Evolutionary conservation across 2,329 filamentous ascomycete species (phyloP), one percentile per base, ranked within the genome.

Genomic region (Trichoderma asperellum): DNA sequence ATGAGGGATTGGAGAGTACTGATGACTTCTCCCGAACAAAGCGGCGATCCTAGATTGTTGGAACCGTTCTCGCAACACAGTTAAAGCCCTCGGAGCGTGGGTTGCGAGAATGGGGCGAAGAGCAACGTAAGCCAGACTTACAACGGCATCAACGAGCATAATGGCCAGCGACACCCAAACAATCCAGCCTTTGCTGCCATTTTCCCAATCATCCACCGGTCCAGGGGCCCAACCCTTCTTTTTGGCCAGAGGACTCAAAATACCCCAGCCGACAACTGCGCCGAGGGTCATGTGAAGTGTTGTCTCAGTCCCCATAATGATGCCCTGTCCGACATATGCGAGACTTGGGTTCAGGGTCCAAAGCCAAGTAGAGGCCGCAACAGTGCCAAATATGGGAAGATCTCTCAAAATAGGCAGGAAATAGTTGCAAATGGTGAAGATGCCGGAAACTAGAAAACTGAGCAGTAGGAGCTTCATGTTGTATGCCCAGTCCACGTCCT

Each of bases 311-410:
- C 96, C 96, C 96, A 99, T 99, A 76, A 99, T 98, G 71, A 99
- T 96, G 12, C 96, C 96, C 81, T 99, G 96, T 0, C 96, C 96
- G 32, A 98, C 89, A 78, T 99, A 99, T 2, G 96, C 96, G n/a
- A 97, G 91, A 57, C 94, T 97, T 0, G 96, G 96, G 73, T 99
- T 99, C 7, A 99, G 83, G 0, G 93, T 96, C 96, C 96, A 99
- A 0, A 97, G 86, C 95, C 95, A 99, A 2, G 88, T 88, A 1
- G 87, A 81, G 0, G 94, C 94, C 7, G 96, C 87, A 2, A 86
- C 81, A 0, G 86, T 81, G 0, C 96, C 96, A 73, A 98, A 92
- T 32, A 99, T 83, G 0, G 96, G 96, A n/a, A 99, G 83, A 73
- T 92, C 91, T 68, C 94, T 91, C 24, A 98, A 81, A 61, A 92